Conservation (phyloP, 2,329 filamentous ascomycete genomes). For the Cercospora janseana region DNA sequence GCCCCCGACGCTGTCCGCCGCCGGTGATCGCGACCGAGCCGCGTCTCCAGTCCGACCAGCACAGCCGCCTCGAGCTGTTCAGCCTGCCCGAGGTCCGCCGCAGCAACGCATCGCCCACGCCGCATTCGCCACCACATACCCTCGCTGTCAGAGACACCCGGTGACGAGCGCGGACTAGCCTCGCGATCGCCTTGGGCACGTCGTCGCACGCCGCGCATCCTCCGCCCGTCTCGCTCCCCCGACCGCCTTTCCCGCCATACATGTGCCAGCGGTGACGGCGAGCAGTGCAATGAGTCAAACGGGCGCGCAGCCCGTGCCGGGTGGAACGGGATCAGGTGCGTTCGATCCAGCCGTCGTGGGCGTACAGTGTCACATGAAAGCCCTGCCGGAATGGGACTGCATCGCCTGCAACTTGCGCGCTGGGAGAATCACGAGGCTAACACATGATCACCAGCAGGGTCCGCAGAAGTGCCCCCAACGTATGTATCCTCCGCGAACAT, state of each 20-base stretch:
- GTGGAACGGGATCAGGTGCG: conserved; percentile 30
- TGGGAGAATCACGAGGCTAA: conserved; percentile 13
- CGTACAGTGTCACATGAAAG: conserved; percentile 15
- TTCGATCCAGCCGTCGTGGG: conserved; percentile 7
- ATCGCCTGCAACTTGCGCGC: not conserved
- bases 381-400: conserved; percentile 17
- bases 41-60: conserved; percentile 13
- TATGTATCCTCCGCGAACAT: conserved; percentile 15
- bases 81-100: not conserved
- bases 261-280: conserved; percentile 24
- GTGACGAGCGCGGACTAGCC: not conserved
- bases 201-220: not conserved
- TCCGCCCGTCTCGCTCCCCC: conserved; percentile 7
- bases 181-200: conserved; percentile 3
- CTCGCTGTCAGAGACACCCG: conserved; percentile 9
- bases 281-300: conserved; percentile 32
- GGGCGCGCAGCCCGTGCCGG: conserved; percentile 28
- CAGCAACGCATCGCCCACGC: conserved; percentile 5
- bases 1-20: not conserved
- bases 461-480: conserved; percentile 26
- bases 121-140: not conserved
- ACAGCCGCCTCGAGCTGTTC: conserved; percentile 8
- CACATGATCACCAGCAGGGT: conserved; percentile 18
- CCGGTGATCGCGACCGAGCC: conserved; percentile 15
- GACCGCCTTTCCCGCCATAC: conserved; percentile 14